Percentiles rank a stretch among this genome's conserved stretches.
Evolutionary conservation across 306 rosid species (phyloP).

Genomic region (Quercus cerris): DNA sequence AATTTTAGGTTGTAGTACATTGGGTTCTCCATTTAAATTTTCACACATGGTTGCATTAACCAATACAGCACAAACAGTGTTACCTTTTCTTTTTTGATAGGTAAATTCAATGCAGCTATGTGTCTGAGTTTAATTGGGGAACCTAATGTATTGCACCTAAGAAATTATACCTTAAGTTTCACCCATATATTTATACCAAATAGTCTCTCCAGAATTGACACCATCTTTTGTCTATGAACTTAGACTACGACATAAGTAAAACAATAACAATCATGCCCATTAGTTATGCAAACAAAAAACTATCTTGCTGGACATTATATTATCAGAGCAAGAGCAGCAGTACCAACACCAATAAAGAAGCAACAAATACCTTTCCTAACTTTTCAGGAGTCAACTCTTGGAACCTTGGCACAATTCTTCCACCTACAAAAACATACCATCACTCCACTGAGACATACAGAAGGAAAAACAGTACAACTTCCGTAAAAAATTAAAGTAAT

Average conservation of each 20-base stretch:
- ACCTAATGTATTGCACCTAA: too few species aligned
- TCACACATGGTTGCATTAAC: too few species aligned
- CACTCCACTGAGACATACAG: background rate
- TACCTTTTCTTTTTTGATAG: too few species aligned
- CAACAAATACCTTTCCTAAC: constrained; percentile 71
- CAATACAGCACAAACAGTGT: too few species aligned
- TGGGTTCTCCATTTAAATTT: too few species aligned
- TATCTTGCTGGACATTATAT: background rate
- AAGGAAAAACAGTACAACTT: background rate
- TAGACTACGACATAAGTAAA: background rate
- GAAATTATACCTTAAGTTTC: too few species aligned
- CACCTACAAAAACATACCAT: constrained; percentile 56
- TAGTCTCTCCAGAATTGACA: background rate
- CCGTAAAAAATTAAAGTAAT: background rate
- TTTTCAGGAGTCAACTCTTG: constrained; percentile 91
- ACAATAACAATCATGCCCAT: background rate
- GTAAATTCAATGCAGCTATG: too few species aligned
- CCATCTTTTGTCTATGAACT: background rate
- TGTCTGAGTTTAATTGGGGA: too few species aligned
- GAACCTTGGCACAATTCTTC: constrained; percentile 98
- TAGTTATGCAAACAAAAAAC: background rate
- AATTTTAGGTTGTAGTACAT: too few species aligned
- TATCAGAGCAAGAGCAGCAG: background rate
- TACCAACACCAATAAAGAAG: background rate
- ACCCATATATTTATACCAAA: background rate